phyloP scores from a whole-genome alignment of 352 stramenopile genomes.

The Globisporangium heterothallicum region DNA sequence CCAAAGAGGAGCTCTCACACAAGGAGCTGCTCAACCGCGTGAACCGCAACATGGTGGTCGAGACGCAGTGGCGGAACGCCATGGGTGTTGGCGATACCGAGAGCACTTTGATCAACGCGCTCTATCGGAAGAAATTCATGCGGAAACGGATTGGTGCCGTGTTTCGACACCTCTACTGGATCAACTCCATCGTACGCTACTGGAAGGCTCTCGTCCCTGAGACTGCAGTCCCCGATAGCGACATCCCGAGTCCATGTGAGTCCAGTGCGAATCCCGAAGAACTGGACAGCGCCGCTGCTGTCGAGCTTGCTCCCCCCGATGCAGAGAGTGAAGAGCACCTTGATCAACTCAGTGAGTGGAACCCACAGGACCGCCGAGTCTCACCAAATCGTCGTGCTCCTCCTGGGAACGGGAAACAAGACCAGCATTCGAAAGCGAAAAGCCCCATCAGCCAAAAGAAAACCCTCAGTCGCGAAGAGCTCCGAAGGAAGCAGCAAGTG shows the following conservation, averaged over 20 bases:
- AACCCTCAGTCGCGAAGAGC: constrained; percentile 17
- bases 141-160: constrained; percentile 26
- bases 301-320: neutral
- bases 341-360: neutral
- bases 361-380: too few relatives aligned
- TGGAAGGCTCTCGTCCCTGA: constrained; percentile 29
- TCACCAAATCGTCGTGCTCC: neutral
- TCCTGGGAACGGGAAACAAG: neutral
- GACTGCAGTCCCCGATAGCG: neutral
- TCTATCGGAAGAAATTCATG: constrained; percentile 64
- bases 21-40: constrained; percentile 47
- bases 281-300: neutral
- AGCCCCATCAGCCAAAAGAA: neutral
- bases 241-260: neutral
- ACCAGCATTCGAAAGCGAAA: neutral
- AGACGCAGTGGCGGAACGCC: constrained; percentile 56
- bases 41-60: constrained; percentile 59
- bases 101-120: constrained; percentile 40
- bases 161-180: constrained; percentile 25
- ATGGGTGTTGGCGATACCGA: constrained; percentile 58
- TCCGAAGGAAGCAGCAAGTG: constrained; percentile 30
- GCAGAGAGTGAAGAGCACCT: neutral
- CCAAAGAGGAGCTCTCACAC: constrained; percentile 35
- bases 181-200: constrained; percentile 26
- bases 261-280: neutral